Base-by-base conservation (phyloP, 768 basidiomycete genomes). In the Hemileccinum rubropunctum region DNA sequence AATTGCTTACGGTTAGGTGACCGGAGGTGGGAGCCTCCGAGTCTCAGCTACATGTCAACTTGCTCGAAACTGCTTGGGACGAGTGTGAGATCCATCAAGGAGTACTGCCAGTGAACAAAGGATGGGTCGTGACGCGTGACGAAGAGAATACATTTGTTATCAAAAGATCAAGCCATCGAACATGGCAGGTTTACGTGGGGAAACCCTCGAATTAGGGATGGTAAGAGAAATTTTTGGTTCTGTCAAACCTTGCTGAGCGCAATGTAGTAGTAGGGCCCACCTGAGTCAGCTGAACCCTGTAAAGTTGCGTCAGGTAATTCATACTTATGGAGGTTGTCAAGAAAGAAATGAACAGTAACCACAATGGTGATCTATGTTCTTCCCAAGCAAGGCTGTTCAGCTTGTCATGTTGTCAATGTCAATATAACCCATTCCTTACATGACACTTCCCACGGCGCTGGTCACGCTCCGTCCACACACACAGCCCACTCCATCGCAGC, bases 191-290 rank as follows among this genome's bases (percentile, higher is more conserved):
- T 62, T 60, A 63, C 52, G 58, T 65, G 60, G 61, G 45, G 17
- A 38, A 28, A 17, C 33, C 53, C 50, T 59, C 42, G 44, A 53
- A 55, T 51, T 58, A 39, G 60, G 47, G 48, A 44, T 42, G 23
- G 48, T 48, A 26, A 53, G 55, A 49, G 42, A 58, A 59, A 45
- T 52, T 42, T 51, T 65, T 47, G 26, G 49, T 52, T 46, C 59
- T 62, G 62, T 64, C 63, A 63, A 63, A 60, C 60, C 49, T 51
- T 62, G 59, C 48, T 60, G 58, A 59, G 43, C 44, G 58, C 51
- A 55, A 34, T 6, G 41, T 27, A n/a, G n/a, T n/a, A n/a, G n/a
- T n/a, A 48, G 36, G 40, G 50, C 51, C 45, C 45, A 51, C 47
- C 42, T 60, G 60, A 54, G 33, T 48, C 63, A 58, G 35, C 48